These are phyloP conservation scores for Cryphonectria nitschkei DNA, from an alignment of 2,329 filamentous ascomycete species.

Conservation along the genomic window DNA sequence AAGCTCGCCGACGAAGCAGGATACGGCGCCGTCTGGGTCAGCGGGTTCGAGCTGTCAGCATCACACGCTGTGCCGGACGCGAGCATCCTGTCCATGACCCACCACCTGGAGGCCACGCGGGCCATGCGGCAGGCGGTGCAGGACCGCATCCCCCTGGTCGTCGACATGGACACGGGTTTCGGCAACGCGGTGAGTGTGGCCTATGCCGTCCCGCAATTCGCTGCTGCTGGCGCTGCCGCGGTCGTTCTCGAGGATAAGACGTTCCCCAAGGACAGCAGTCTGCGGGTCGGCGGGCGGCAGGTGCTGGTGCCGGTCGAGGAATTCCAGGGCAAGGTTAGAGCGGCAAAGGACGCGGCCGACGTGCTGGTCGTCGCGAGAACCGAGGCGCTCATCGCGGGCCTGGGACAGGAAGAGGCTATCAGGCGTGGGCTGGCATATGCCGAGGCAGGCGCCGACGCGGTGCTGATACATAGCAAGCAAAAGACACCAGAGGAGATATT, in stretches of 20 bases:
- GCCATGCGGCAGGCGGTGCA: constrained; percentile 28
- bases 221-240: constrained; percentile 44
- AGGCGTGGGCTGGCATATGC: constrained; percentile 45
- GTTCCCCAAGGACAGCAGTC: constrained; percentile 49
- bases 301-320: constrained; percentile 48
- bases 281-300: constrained; percentile 49
- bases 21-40: constrained; percentile 9
- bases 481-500: constrained; percentile 6
- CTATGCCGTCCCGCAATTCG: constrained; percentile 49
- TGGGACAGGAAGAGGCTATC: constrained; percentile 47
- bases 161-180: constrained; percentile 53
- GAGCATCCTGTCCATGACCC: constrained; percentile 6
- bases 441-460: constrained; percentile 48
- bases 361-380: constrained; percentile 52
- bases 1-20: constrained; percentile 3
- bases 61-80: constrained; percentile 6
- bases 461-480: constrained; percentile 38
- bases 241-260: constrained; percentile 52
- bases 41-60: constrained; percentile 5
- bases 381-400: constrained; percentile 44
- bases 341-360: constrained; percentile 50
- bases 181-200: constrained; percentile 52
- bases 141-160: constrained; percentile 46
- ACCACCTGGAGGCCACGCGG: constrained; percentile 4
- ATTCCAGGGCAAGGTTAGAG: constrained; percentile 50